These are phyloP conservation scores for Suillus clintonianus DNA, from an alignment of 768 basidiomycete genomes.

Conservation along the genomic window DNA sequence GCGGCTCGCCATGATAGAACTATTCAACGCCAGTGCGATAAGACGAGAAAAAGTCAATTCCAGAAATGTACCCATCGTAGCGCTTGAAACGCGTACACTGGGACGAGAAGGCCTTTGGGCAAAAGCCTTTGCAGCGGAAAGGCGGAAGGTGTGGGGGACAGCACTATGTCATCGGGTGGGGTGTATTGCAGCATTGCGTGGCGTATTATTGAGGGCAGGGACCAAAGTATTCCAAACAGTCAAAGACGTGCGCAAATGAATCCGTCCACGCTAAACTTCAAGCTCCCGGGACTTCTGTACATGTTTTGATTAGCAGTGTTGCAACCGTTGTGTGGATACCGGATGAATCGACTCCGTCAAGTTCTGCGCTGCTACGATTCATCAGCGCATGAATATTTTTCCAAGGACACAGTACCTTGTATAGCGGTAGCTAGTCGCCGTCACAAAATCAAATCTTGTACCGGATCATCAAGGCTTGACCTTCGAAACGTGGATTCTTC, in stretches of 20 bases:
- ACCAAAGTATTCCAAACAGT: background rate
- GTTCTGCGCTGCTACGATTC: background rate
- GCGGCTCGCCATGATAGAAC: background rate
- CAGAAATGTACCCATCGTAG: background rate
- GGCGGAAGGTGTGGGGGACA: background rate
- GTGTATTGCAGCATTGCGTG: background rate
- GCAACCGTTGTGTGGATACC: background rate
- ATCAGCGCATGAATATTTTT: too few species aligned
- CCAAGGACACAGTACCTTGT: background rate
- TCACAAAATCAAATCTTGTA: background rate
- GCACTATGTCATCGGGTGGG: background rate
- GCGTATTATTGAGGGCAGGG: background rate
- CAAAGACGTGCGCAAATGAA: background rate
- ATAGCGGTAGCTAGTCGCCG: background rate
- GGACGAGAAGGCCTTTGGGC: background rate
- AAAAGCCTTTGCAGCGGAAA: too few species aligned
- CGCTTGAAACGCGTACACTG: background rate
- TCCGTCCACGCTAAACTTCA: too few species aligned
- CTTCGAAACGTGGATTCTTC: background rate
- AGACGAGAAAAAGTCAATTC: background rate
- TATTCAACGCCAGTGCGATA: background rate
- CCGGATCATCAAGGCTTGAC: background rate
- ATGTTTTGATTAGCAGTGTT: background rate
- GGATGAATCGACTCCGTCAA: background rate
- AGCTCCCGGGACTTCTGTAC: background rate